phyloP scores from a whole-genome alignment of 1,139 yeast species.

The Yamadazyma spencermartinsiae region DNA sequence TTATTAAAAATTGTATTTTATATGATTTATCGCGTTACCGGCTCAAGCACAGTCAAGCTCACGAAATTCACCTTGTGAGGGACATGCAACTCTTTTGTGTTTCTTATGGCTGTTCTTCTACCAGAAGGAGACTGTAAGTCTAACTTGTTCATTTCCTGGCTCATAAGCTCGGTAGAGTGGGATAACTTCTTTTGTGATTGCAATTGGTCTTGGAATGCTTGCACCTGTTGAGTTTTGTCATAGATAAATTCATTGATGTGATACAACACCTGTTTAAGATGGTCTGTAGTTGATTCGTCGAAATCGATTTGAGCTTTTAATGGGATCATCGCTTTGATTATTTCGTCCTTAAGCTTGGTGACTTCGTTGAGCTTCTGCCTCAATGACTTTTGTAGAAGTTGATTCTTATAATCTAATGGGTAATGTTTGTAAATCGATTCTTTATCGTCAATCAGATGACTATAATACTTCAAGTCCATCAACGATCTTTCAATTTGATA shows the following conservation, averaged over 20 bases:
- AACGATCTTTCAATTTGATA: constrained; percentile 13
- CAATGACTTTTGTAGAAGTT: constrained; percentile 18
- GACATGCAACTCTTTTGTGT: too few species aligned
- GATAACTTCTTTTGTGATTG: too few species aligned
- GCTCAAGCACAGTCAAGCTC: too few species aligned
- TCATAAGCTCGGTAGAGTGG: too few species aligned
- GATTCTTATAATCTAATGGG: constrained; percentile 26
- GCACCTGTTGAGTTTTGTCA: too few species aligned
- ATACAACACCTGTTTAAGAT: constrained; percentile 20
- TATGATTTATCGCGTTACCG: too few species aligned
- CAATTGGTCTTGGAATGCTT: too few species aligned
- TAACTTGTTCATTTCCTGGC: too few species aligned
- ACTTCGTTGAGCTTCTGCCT: constrained; percentile 21
- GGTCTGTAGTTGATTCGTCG: not conserved
- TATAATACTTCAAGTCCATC: constrained; percentile 9
- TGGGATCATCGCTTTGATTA: constrained; percentile 25
- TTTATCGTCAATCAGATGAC: not conserved
- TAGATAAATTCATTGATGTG: constrained; percentile 22
- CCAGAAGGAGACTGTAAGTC: too few species aligned
- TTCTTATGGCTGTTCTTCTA: too few species aligned
- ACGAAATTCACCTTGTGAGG: too few species aligned
- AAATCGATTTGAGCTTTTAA: constrained; percentile 20
- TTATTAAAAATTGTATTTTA: too few species aligned
- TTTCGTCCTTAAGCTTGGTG: constrained; percentile 19
- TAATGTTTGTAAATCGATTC: constrained; percentile 9